phyloP scores from a whole-genome alignment of 2,329 filamentous ascomycete species.

The Mycosphaerella arachidis region DNA sequence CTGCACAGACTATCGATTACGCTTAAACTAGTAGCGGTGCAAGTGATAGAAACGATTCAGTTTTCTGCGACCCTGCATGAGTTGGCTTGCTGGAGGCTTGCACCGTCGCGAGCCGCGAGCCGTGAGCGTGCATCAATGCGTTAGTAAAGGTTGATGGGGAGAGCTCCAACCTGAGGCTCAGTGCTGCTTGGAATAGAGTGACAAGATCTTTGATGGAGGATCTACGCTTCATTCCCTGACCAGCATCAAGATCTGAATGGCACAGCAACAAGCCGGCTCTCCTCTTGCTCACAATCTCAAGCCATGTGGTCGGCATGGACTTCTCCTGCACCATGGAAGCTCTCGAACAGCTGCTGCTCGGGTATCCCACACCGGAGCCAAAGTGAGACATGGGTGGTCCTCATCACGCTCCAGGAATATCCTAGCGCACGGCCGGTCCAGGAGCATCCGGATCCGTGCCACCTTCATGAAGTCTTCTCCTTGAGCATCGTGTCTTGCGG shows the following conservation, averaged over 20 bases:
- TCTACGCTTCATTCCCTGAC: background rate
- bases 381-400: background rate
- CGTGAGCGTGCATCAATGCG: background rate
- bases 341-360: background rate
- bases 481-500: background rate
- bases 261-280: background rate
- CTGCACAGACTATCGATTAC: background rate
- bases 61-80: background rate
- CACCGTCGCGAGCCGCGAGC: too few species aligned
- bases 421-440: background rate
- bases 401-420: background rate
- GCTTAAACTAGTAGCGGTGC: too few species aligned
- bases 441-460: background rate
- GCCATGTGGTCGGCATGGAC: background rate
- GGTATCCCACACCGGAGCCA: background rate
- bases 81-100: background rate
- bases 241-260: too few species aligned
- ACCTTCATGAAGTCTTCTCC: background rate
- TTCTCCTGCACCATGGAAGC: background rate
- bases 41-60: background rate
- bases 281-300: background rate
- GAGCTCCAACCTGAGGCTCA: background rate
- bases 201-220: background rate
- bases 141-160: background rate
- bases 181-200: background rate